Base-by-base conservation (phyloP, 805 yeast species). In the Kuraishia floccosa region DNA sequence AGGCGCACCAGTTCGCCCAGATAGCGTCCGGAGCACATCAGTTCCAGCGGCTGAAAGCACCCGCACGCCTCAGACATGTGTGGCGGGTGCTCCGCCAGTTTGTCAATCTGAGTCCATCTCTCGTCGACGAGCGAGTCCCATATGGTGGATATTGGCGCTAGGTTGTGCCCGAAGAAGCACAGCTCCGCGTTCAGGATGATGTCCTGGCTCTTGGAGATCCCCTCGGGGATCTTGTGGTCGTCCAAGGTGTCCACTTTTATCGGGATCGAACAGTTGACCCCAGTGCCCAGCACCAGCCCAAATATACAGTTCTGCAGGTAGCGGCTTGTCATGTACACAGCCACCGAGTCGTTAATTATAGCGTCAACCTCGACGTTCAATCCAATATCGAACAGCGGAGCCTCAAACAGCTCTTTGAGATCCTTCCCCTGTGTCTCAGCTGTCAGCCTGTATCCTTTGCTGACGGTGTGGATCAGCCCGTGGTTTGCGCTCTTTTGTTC, bases 211-310 rank as follows among this genome's bases (percentile, higher is more conserved):
- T 25, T n/a, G 21, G 15, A 33, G 28, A 46, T 46, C 7, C 32
- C 35, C n/a, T 19, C 30, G n/a, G 43, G 48, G 23, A 52, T 36
- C 6, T 41, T 24, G 8, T 22, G 16, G 13, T 6, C 13, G 11
- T 17, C 13, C 11, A 32, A 13, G 18, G 15, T 10, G 6, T 9
- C 16, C 2, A 37, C 30, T 7, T 47, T 38, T 6, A 47, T 17
- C 13, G 56, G 41, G 53, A 71, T 56, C 51, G 73, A 71, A 22
- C 71, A 48, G 41, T 78, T 78, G 32, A 72, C 49, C 1, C 87
- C 87, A 3, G 87, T 78, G 1, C 87, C 86, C 30, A 77, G 49
- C 3, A 78, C 80, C 39, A 78, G 39, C 0, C 81, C 79, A 27
- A 76, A 41, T 34, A 53, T 44, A 32, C 64, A 60, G 2, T 54